Percentiles rank a stretch among this genome's conserved stretches.
Evolutionary conservation across 306 rosid species (phyloP).

Genomic region (Rubus idaeus): DNA sequence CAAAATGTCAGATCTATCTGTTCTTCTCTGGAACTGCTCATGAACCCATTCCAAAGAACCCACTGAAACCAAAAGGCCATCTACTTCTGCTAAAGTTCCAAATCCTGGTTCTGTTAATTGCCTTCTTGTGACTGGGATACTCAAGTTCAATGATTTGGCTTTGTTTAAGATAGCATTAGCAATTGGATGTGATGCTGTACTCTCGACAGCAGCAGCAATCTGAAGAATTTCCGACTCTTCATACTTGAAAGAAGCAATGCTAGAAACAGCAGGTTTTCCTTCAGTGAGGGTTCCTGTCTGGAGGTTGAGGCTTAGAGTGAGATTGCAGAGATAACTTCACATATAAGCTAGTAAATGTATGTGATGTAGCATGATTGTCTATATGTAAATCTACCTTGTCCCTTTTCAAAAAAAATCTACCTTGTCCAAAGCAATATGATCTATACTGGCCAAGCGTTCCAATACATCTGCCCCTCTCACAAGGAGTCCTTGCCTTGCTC

Average conservation of each 20-base stretch:
- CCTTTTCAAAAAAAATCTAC: conserved; percentile 29
- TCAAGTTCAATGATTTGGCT: conserved; percentile 76
- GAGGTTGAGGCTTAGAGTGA: conserved; percentile 33
- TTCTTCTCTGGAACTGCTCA: conserved; percentile 56
- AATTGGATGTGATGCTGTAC: conserved; percentile 96
- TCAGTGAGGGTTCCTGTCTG: conserved; percentile 98
- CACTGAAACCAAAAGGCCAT: conserved; percentile 81
- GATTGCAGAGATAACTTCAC: conserved; percentile 14
- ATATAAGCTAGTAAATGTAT: not conserved
- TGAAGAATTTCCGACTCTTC: conserved; percentile 75
- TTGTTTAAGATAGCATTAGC: conserved; percentile 80
- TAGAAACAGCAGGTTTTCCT: conserved; percentile 89
- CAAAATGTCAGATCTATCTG: conserved; percentile 42
- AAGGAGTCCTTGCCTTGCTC: conserved; percentile 96
- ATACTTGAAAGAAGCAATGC: conserved; percentile 57
- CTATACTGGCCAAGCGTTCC: conserved; percentile 77
- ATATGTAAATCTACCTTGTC: conserved; percentile 62
- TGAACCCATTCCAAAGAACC: conserved; percentile 82
- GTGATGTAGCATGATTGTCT: conserved; percentile 3
- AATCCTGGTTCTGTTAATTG: conserved; percentile 91
- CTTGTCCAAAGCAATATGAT: conserved; percentile 87
- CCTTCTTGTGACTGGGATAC: conserved; percentile 64
- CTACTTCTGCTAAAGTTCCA: conserved; percentile 86
- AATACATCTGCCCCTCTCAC: conserved; percentile 94
- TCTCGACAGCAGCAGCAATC: conserved; percentile 95